Conservation (phyloP, 768 basidiomycete genomes). For the Lentinula sp. region DNA sequence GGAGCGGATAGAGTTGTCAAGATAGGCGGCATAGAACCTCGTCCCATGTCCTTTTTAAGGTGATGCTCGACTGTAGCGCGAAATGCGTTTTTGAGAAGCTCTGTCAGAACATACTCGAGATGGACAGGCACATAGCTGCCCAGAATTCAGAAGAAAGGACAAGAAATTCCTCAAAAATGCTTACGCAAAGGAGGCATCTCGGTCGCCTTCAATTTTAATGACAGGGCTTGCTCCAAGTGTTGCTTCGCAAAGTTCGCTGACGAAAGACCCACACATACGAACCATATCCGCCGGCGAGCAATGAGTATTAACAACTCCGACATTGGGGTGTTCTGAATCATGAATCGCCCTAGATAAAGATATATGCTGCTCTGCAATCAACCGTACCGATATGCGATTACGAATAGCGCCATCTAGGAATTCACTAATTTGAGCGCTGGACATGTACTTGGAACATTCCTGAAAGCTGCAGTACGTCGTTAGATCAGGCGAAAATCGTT, state of each 20-base stretch:
- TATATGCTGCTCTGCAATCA: constrained; percentile 91
- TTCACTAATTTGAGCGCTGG: constrained; percentile 66
- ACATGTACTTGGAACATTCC: constrained; percentile 80
- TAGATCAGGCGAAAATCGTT: constrained; percentile 3
- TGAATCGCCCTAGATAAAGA: constrained; percentile 68
- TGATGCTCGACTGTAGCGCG: constrained; percentile 84
- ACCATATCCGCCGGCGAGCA: constrained; percentile 74
- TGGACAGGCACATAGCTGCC: constrained; percentile 82
- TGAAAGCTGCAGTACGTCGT: constrained; percentile 53
- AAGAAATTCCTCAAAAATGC: constrained; percentile 21
- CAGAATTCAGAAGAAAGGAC: constrained; percentile 2
- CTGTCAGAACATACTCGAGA: constrained; percentile 86
- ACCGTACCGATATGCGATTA: constrained; percentile 79
- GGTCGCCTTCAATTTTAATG: constrained; percentile 65
- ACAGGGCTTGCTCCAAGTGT: constrained; percentile 69
- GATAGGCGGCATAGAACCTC: constrained; percentile 50
- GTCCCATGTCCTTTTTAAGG: constrained; percentile 29
- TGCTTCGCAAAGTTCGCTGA: constrained; percentile 77
- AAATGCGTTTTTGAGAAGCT: constrained; percentile 88
- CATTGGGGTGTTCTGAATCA: constrained; percentile 31
- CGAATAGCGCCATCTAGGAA: constrained; percentile 84
- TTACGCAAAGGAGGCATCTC: constrained; percentile 72
- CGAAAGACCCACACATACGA: constrained; percentile 76
- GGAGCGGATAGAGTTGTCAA: constrained; percentile 66
- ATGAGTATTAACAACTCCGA: constrained; percentile 70